Evolutionary conservation across 768 basidiomycete genomes (phyloP).

Genomic region (Lactarius sanguifluus): DNA sequence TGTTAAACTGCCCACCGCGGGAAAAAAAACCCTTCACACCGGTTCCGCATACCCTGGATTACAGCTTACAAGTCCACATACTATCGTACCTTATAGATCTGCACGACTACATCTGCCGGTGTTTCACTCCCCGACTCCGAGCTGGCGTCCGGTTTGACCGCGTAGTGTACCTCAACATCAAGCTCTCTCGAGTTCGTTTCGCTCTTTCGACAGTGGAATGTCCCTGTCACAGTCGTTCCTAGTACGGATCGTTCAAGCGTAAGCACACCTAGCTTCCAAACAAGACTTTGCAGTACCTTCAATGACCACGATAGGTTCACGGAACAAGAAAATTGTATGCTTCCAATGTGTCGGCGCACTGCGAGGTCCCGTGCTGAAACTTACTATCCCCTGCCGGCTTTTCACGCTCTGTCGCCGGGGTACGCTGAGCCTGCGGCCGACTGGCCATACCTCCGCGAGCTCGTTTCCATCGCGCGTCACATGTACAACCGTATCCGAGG

Average conservation of each 20-base stretch:
- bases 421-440: slow-evolving; percentile 63
- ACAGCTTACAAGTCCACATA: neutral
- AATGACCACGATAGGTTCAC: slow-evolving; percentile 70
- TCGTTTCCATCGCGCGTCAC: slow-evolving; percentile 56
- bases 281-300: slow-evolving; percentile 54
- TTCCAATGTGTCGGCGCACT: slow-evolving; percentile 96
- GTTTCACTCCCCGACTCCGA: slow-evolving; percentile 26
- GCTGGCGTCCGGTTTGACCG: slow-evolving; percentile 44
- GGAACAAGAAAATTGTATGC: slow-evolving; percentile 86
- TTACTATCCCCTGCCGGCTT: slow-evolving; percentile 50
- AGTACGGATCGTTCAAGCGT: neutral
- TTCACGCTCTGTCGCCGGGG: slow-evolving; percentile 54
- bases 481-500: slow-evolving; percentile 53
- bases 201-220: slow-evolving; percentile 84
- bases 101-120: slow-evolving; percentile 54
- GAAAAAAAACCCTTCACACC: neutral
- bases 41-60: neutral
- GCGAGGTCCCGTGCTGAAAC: slow-evolving; percentile 88
- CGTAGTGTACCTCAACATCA: slow-evolving; percentile 86
- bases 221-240: slow-evolving; percentile 77
- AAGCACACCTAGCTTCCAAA: neutral
- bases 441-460: slow-evolving; percentile 79
- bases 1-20: neutral
- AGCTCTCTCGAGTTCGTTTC: slow-evolving; percentile 80
- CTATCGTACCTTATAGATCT: slow-evolving; percentile 77